phyloP scores from a whole-genome alignment of 2,329 filamentous ascomycete genomes.

The Fusarium liriodendri region DNA sequence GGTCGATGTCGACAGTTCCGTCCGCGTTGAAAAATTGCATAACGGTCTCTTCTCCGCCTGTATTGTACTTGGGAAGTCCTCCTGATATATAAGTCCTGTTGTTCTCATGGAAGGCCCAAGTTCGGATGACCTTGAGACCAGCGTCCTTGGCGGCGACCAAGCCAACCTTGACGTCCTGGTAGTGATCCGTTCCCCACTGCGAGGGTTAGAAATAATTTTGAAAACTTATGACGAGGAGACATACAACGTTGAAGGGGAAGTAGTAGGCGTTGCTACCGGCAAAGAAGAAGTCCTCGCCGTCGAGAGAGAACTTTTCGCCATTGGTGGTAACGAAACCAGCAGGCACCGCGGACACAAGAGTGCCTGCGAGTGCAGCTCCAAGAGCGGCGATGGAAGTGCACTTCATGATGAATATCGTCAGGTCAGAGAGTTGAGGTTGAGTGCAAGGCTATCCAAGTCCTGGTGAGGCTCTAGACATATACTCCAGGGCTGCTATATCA shows the following conservation, averaged over 20 bases:
- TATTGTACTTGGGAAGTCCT: conserved; percentile 60
- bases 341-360: conserved; percentile 22
- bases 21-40: conserved; percentile 56
- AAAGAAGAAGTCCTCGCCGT: conserved; percentile 67
- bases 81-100: conserved; percentile 58
- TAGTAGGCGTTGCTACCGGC: conserved; percentile 69
- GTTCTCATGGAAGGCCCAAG: conserved; percentile 69
- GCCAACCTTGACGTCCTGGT: conserved; percentile 59
- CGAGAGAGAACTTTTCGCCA: conserved; percentile 62
- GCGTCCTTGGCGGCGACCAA: conserved; percentile 59
- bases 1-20: conserved; percentile 55
- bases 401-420: conserved; percentile 13
- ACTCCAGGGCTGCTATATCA: background rate
- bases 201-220: background rate
- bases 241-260: conserved; percentile 64
- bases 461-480: background rate
- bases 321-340: conserved; percentile 61
- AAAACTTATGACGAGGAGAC: conserved; percentile 22
- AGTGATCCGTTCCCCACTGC: conserved; percentile 36
- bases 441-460: background rate
- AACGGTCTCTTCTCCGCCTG: conserved; percentile 58
- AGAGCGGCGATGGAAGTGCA: conserved; percentile 11
- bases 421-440: background rate
- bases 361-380: conserved; percentile 4
- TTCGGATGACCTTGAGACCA: conserved; percentile 64